Evolutionary conservation across 371 early-diverging fungal species (phyloP), one percentile per base, ranked within the genome.

Genomic region (Batkoa obscura): DNA sequence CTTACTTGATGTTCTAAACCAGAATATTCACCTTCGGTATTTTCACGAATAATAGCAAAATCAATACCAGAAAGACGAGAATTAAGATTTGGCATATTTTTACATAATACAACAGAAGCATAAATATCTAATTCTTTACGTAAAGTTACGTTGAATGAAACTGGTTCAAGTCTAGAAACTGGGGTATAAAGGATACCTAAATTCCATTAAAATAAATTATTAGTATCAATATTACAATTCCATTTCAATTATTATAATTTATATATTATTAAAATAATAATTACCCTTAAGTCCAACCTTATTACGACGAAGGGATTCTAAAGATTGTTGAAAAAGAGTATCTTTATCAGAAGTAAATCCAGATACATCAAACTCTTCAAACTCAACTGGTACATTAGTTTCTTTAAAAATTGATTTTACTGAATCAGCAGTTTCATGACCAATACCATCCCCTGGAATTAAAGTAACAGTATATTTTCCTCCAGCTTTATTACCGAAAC

Each of bases 21-120:
- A 65, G 90, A 84, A 77, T 96, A 96, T 74, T 94, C 94, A 61
- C 97, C 97, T 71, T 96, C 97, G 31, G 95, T 96, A 76, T 96
- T 96, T 70, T 96, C 97, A 75, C 97, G 88, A 66, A 96, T 92
- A 61, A 96, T 90, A 59, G 88, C 86, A 74, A 95, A 82, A 73
- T 96, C 88, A 58, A 96, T 89, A 59, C 83, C 75, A 62, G 79
- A 74, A 71, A 90, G 88, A 62, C 94, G 85, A 43, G 91, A 75
- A 4, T 79, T 67, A 48, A 79, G 74, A 59, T 86, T 83, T 13
- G 84, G 82, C 45, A 90, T 71, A 73, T 92, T 92, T 68, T 81
- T 81, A 65, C 82, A 75, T 50, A 87, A 70, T 32, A 88, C 81
- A 50, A 90, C 71, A 17, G 91, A 88, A 38, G 95, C 97, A 66